Evolutionary conservation across 495 filamentous ascomycete species (phyloP).

Genomic region (Podospora sp.): DNA sequence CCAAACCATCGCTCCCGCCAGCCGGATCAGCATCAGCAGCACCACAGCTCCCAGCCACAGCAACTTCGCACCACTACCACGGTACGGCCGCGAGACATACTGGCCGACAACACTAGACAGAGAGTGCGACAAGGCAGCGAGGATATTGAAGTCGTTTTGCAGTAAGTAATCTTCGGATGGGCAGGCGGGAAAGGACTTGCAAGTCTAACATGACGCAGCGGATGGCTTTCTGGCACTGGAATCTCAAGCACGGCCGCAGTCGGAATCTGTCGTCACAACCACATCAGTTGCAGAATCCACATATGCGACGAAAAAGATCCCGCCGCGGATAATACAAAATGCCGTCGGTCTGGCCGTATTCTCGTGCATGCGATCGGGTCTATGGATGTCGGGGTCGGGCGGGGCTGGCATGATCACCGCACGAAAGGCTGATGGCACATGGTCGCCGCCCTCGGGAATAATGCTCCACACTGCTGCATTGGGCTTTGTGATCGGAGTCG

Average conservation of each 20-base stretch:
- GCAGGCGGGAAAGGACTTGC: neutral
- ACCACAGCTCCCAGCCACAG: conserved; percentile 53
- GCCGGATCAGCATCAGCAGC: conserved; percentile 34
- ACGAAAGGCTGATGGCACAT: conserved; percentile 77
- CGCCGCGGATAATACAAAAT: conserved; percentile 75
- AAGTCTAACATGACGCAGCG: neutral
- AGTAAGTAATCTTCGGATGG: conserved; percentile 41
- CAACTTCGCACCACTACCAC: conserved; percentile 50
- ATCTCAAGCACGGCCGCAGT: conserved; percentile 22
- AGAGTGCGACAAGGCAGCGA: conserved; percentile 84
- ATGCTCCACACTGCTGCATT: conserved; percentile 83
- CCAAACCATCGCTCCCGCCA: conserved; percentile 44
- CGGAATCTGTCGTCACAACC: conserved; percentile 29
- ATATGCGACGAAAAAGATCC: conserved; percentile 79
- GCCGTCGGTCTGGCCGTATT: conserved; percentile 89
- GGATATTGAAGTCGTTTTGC: conserved; percentile 83
- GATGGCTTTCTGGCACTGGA: conserved; percentile 49
- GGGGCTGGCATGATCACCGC: conserved; percentile 81
- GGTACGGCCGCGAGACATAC: conserved; percentile 63
- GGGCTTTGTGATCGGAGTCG: conserved; percentile 86
- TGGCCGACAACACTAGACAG: conserved; percentile 80
- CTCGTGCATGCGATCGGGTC: conserved; percentile 88
- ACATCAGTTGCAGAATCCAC: conserved; percentile 38
- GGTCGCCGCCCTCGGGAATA: conserved; percentile 87
- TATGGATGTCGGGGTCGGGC: conserved; percentile 88